Percentiles rank a stretch among this genome's conserved stretches.
phyloP scores from a whole-genome alignment of 441 rosid genomes.

The Geranium incanum region DNA sequence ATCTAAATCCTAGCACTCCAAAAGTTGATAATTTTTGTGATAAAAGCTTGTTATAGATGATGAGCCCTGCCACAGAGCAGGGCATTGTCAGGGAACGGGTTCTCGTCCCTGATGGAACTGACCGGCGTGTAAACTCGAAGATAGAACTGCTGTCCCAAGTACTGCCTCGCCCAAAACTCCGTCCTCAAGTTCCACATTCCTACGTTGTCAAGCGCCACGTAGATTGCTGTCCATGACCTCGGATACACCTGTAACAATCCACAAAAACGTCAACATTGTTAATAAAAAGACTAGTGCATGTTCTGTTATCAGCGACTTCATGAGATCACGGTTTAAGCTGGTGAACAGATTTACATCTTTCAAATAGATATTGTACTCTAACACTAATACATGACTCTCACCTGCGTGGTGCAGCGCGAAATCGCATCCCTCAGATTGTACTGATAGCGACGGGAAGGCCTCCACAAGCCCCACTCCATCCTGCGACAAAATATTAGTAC shows the following conservation, averaged over 20 bases:
- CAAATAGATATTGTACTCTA: too few species aligned
- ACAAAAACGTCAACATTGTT: not conserved
- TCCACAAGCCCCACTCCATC: conserved; percentile 55
- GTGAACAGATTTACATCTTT: not conserved
- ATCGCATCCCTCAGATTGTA: conserved; percentile 58
- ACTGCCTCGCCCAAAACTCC: conserved; percentile 59
- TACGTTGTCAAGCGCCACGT: conserved; percentile 52
- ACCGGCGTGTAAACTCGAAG: conserved; percentile 42
- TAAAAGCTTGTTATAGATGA: not conserved
- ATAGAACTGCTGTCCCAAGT: conserved; percentile 60
- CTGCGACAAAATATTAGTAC: conserved; percentile 23
- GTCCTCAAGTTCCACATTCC: conserved; percentile 72
- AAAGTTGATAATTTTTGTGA: not conserved
- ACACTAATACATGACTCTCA: too few species aligned
- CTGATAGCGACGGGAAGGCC: conserved; percentile 35
- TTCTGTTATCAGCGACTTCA: too few species aligned
- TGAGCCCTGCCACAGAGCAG: conserved; percentile 49
- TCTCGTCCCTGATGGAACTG: conserved; percentile 42
- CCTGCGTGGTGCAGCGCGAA: conserved; percentile 56
- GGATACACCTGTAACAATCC: conserved; percentile 47
- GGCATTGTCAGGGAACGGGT: conserved; percentile 42
- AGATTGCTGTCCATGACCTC: conserved; percentile 60
- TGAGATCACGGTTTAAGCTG: too few species aligned
- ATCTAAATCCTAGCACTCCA: not conserved
- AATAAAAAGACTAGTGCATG: too few species aligned